phyloP scores from a whole-genome alignment of 1,284 basidiomycete genomes.

The Leucoagaricus sp. region DNA sequence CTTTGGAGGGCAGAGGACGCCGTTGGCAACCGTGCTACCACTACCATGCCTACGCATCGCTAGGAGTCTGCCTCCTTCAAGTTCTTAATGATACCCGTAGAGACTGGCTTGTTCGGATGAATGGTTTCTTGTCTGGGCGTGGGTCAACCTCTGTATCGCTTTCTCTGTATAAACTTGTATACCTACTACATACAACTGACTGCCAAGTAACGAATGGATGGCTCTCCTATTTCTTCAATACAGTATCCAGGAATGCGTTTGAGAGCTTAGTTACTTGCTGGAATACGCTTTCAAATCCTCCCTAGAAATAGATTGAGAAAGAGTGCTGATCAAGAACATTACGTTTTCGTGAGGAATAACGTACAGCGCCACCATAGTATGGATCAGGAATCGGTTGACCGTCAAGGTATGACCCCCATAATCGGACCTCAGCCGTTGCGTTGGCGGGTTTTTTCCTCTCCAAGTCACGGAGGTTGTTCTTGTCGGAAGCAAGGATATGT shows the following conservation, averaged over 20 bases:
- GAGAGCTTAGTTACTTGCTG: conserved; percentile 67
- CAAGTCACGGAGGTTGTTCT: conserved; percentile 61
- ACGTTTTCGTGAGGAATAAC: conserved; percentile 14
- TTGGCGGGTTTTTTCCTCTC: conserved; percentile 54
- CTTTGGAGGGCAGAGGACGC: conserved; percentile 86
- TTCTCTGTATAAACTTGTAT: too few species aligned
- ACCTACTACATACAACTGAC: not conserved
- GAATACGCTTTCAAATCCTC: conserved; percentile 61
- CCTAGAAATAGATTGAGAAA: conserved; percentile 34
- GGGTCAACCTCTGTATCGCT: too few species aligned
- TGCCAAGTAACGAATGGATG: not conserved
- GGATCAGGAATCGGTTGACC: conserved; percentile 67
- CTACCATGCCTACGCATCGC: conserved; percentile 82
- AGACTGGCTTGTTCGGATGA: too few species aligned
- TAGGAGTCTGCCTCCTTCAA: conserved; percentile 27
- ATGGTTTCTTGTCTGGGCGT: too few species aligned
- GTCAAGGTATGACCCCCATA: conserved; percentile 79
- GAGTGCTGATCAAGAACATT: conserved; percentile 34
- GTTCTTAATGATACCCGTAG: too few species aligned
- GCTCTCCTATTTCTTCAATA: conserved; percentile 31
- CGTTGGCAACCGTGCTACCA: conserved; percentile 72
- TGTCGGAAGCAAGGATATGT: conserved; percentile 73
- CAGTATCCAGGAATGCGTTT: conserved; percentile 72
- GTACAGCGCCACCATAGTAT: conserved; percentile 70
- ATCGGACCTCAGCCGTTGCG: conserved; percentile 57